These are phyloP conservation scores for Penicillium antarcticum DNA, from an alignment of 495 filamentous ascomycete genomes.

Conservation along the genomic window DNA sequence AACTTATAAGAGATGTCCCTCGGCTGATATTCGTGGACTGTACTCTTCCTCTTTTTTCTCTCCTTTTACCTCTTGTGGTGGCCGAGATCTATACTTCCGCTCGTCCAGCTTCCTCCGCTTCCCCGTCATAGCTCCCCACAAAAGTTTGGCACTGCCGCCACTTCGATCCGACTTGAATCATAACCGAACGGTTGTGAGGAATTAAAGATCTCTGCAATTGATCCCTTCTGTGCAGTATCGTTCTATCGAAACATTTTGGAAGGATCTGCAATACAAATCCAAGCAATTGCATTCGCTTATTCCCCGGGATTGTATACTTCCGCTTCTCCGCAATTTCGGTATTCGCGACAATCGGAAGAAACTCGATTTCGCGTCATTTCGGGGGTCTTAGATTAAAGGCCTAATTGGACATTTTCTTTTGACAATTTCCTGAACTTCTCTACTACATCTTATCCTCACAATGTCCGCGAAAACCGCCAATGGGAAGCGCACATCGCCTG, in stretches of 20 bases:
- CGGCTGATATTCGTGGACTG: neutral
- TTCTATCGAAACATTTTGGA: neutral
- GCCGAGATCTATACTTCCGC: slow-evolving; percentile 29
- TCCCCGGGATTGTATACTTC: slow-evolving; percentile 26
- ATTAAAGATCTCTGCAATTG: slow-evolving; percentile 1
- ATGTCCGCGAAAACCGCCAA: slow-evolving; percentile 68
- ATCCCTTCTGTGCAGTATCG: neutral
- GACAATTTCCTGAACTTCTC: slow-evolving; percentile 2
- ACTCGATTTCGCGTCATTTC: slow-evolving; percentile 7
- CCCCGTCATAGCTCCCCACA: slow-evolving; percentile 38
- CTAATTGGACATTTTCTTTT: slow-evolving; percentile 7
- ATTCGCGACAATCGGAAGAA: slow-evolving; percentile 10
- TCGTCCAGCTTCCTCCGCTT: slow-evolving; percentile 46
- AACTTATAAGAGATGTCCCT: slow-evolving; percentile 15
- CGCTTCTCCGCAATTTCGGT: slow-evolving; percentile 23
- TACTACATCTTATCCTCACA: slow-evolving; percentile 13
- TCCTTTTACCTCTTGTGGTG: neutral
- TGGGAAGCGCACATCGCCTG: slow-evolving; percentile 76
- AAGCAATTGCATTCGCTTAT: slow-evolving; percentile 7
- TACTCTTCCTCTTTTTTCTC: neutral
- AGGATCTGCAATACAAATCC: too few relatives aligned
- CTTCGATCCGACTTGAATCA: slow-evolving; percentile 14
- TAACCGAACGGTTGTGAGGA: neutral
- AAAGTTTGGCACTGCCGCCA: slow-evolving; percentile 31
- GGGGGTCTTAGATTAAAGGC: neutral